Evolutionary conservation across 2,329 filamentous ascomycete genomes (phyloP), one percentile per base, ranked within the genome.

Genomic region (Epichloe hybrida): DNA sequence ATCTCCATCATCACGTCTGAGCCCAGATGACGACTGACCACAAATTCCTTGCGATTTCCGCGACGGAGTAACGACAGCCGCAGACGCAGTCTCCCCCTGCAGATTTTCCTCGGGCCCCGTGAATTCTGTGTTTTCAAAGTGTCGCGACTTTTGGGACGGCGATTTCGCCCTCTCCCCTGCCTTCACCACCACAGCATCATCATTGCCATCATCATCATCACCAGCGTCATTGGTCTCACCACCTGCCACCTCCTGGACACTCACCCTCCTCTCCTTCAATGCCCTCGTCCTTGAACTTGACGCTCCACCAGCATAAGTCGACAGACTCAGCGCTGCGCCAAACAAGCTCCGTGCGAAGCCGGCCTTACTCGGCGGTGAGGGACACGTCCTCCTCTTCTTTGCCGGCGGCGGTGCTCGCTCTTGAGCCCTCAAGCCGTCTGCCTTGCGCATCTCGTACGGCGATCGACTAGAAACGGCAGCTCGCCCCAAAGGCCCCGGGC

Each of bases 291-390:
- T 58, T 20, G 44, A 50, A 15, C 52, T 17, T 7, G 55, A 52
- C 3, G 55, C 46, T 9, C 50, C 57, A 12, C 52, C 53, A 5
- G 59, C 51, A 12, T 55, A 52, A 6, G 59, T 54, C 1, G 64
- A 64, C 7, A 69, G 54, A 23, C 54, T 65, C 40, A 69, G 52
- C 2, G 57, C 58, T 3, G 64, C 61, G 2, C 66, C 66, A 50
- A 69, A 69, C 35, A 69, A 52, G 34, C 58, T 65, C 39, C 59
- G 60, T 5, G 66, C 66, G 55, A 64, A 62, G 0, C 60, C 61
- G 13, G 57, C 53, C 50, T 67, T 68, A 49, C 59, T 64, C 6
- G 62, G 64, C 4, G 65, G 65, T 13, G 64, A 66, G 2, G 51
- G 53, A 13, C 61, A 60, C 7, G 53, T 54, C 40, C 57, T 62